Conservation (phyloP, 2,329 filamentous ascomycete genomes). For the Fusarium odoratissimum region DNA sequence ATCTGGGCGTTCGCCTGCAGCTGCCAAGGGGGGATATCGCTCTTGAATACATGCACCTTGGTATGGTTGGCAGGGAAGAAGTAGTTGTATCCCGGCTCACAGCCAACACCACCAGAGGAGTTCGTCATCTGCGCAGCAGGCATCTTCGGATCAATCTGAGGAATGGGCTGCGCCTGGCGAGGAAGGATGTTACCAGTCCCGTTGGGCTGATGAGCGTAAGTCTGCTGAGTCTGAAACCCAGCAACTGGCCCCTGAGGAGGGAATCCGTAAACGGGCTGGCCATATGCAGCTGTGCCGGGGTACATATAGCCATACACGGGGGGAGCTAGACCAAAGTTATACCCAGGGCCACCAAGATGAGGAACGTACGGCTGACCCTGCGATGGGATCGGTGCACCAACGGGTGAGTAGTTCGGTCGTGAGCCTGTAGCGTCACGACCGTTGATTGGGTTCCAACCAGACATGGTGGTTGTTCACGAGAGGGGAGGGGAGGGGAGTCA, state of each 20-base stretch:
- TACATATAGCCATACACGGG: conserved; percentile 44
- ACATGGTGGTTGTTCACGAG: conserved; percentile 44
- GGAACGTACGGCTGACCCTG: conserved; percentile 55
- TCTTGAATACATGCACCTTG: conserved; percentile 69
- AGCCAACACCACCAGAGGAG: conserved; percentile 66
- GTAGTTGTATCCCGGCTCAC: conserved; percentile 72
- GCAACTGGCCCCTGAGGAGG: conserved; percentile 22
- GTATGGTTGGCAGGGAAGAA: conserved; percentile 69
- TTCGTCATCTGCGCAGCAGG: conserved; percentile 68
- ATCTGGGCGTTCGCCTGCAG: conserved; percentile 56
- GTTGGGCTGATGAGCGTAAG: conserved; percentile 53
- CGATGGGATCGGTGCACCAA: conserved; percentile 48
- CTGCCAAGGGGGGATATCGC: conserved; percentile 64
- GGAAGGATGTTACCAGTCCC: conserved; percentile 50
- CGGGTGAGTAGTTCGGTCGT: conserved; percentile 50
- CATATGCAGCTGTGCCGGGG: conserved; percentile 24
- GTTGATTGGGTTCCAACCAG: conserved; percentile 55
- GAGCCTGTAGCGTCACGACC: conserved; percentile 52
- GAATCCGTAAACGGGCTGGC: conserved; percentile 16
- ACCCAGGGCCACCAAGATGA: conserved; percentile 52
- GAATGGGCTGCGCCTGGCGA: conserved; percentile 57
- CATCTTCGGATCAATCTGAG: conserved; percentile 57
- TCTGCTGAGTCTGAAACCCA: conserved; percentile 45
- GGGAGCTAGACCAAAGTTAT: conserved; percentile 46
- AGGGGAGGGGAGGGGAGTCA: conserved; percentile 17